Evolutionary conservation across 2,329 filamentous ascomycete species (phyloP), one percentile per base, ranked within the genome.

Genomic region (Colletotrichum abscissum): DNA sequence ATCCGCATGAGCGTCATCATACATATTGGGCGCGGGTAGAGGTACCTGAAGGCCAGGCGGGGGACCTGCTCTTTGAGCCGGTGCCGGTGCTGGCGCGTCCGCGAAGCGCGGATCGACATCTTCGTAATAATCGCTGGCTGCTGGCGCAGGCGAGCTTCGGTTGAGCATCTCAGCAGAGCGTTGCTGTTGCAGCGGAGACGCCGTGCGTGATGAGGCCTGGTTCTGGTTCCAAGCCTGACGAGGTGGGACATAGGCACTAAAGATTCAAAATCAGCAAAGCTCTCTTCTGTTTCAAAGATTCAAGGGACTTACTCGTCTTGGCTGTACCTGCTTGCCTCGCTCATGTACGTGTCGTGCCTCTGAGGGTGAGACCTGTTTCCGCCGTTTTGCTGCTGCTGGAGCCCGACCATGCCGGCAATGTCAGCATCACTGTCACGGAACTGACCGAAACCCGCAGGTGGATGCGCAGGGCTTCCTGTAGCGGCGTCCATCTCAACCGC

Each of bases 31-130:
- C 9, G 80, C 78, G 26, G 79, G 77, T 26, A 78, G 57, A 72
- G 67, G 68, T 73, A 70, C 71, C 70, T 72, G 68, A 42, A 70
- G 67, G 38, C 56, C 49, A 71, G 71, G 71, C 42, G 67, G 67
- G 33, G 67, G 67, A 78, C 35, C 73, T 69, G 55, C 59, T 59
- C 84, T 73, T 33, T 56, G 52, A 60, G 56, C 63, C 28, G 62
- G 63, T 24, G 54, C 69, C 22, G 58, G 54, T 38, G 69, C 46
- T 33, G 70, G 59, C 11, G 67, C 66, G 24, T 73, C 71, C 42
- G 91, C 93, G 79, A 98, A 98, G 69, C 92, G 93, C 57, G 96
- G 95, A 76, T 98, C 95, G 14, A 98, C 91, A 81, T 98, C 96
- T 86, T 98, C 97, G 80, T 97, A 97, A 83, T 98, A 98, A 75